Evolutionary conservation across 2,329 filamentous ascomycete genomes (phyloP), one percentile per base, ranked within the genome.

Genomic region (Colletotrichum horii): DNA sequence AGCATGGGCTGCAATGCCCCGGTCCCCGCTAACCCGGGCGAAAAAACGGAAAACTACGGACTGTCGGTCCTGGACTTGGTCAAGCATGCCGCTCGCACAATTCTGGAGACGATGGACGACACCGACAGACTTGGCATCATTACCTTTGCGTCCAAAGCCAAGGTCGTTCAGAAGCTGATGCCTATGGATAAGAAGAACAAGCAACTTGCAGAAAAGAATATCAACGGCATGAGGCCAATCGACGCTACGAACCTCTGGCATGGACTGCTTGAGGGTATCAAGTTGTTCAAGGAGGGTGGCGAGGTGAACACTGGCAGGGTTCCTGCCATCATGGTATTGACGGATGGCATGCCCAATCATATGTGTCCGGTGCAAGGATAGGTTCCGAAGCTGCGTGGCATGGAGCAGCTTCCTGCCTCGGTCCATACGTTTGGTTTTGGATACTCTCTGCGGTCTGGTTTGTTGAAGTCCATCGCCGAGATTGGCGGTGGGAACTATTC

Each of bases 391-490:
- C 82, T 93, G 22, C 84, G 82, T n/a, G 80, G 78, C 12, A 85
- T 86, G 83, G 78, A 81, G 2, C 76, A 80, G 1, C 80, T 89
- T 2, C 84, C 85, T 4, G 85, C 89, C 15, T 84, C 85, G 0
- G 87, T 88, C 8, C 86, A 90, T 79, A 90, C 89, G 0, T 91
- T 91, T 79, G 89, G 89, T 4, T 91, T 91, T 69, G 89, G 89
- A 6, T 89, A 89, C 76, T 62, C 78, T 2, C 82, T 91, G 38
- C 79, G 82, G 8, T 90, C 91, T 0, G 89, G 88, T 0, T 82
- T 93, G 22, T 84, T 93, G 70, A 91, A 91, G 81, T 90, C 90
- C 3, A 90, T 93, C 62, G 88, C 91, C 2, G 91, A 93, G 78
- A 83, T 89, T 64, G 88, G 89, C 0, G 84, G 87, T 4, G 91